phyloP scores from a whole-genome alignment of 495 filamentous ascomycete genomes.

The Gamarada debralockiae region DNA sequence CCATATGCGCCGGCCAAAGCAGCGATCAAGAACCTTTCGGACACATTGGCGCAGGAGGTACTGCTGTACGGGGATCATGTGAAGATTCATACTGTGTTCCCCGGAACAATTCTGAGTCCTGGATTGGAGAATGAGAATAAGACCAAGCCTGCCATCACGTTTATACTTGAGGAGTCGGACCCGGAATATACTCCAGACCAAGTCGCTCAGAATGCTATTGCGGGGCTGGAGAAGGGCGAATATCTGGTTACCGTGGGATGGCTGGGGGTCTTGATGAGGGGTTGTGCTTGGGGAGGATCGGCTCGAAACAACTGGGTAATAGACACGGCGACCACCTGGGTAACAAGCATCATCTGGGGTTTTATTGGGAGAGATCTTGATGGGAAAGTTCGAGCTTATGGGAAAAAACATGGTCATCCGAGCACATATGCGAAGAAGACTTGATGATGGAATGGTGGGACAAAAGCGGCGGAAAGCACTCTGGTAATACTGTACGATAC shows the following conservation, averaged over 20 bases:
- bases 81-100: conserved; percentile 78
- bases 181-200: conserved; percentile 72
- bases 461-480: no score
- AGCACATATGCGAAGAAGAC: conserved; percentile 27
- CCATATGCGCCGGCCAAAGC: conserved; percentile 84
- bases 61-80: conserved; percentile 73
- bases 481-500: no score
- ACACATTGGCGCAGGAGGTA: conserved; percentile 79
- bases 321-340: conserved; percentile 57
- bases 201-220: conserved; percentile 67
- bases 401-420: conserved; percentile 54
- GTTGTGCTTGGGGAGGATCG: conserved; percentile 50
- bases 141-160: conserved; percentile 78
- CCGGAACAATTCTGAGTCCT: conserved; percentile 73
- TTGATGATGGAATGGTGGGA: no score
- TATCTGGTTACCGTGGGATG: conserved; percentile 71
- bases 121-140: conserved; percentile 75
- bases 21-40: conserved; percentile 78
- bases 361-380: conserved; percentile 59
- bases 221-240: conserved; percentile 73
- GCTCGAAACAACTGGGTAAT: conserved; percentile 53
- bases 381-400: conserved; percentile 53
- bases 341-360: conserved; percentile 54
- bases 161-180: conserved; percentile 78
- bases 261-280: conserved; percentile 65